Conservation (phyloP, 2,329 filamentous ascomycete species). For the Coleophoma cylindrospora region DNA sequence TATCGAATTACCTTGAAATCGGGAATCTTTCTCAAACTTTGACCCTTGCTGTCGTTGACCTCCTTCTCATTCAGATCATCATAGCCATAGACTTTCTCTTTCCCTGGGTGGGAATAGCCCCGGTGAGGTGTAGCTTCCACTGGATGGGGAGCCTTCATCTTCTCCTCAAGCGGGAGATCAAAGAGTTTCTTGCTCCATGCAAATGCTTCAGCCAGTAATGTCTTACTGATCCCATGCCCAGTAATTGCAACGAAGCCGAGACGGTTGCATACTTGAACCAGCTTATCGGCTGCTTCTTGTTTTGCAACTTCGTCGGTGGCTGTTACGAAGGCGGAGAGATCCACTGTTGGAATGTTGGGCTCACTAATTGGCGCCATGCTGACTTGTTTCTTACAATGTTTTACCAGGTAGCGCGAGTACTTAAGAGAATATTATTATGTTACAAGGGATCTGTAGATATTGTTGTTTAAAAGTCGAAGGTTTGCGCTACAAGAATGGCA, state of each 20-base stretch:
- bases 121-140: neutral
- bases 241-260: neutral
- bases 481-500: too few species aligned
- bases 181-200: neutral
- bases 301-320: conserved; percentile 1
- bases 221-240: neutral
- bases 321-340: neutral
- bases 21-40: neutral
- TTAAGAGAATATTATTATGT: too few species aligned
- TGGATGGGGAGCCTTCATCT: neutral
- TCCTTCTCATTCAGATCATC: neutral
- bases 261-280: neutral
- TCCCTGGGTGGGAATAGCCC: neutral
- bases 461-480: too few species aligned
- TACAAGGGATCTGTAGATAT: too few species aligned
- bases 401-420: too few species aligned
- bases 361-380: neutral
- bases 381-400: neutral
- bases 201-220: neutral
- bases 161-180: neutral
- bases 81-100: neutral
- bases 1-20: conserved; percentile 23
- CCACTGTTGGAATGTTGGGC: neutral
- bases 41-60: neutral
- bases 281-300: neutral